Base-by-base conservation (phyloP, 768 basidiomycete species). In the Tylopilus rubrobrunneus region DNA sequence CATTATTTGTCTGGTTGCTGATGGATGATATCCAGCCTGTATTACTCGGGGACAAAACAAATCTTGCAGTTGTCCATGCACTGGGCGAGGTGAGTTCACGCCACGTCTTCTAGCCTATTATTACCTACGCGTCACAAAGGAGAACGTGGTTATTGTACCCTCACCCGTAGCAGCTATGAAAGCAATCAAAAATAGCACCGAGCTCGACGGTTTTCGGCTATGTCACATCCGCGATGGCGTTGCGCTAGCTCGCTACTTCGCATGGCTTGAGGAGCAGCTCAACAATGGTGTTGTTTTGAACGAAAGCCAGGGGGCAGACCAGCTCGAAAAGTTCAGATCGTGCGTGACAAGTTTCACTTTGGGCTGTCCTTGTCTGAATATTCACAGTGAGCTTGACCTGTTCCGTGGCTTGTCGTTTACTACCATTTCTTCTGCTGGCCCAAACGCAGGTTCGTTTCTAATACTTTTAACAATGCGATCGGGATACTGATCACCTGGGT, bases 211-310 rank as follows among this genome's bases (percentile, higher is more conserved):
- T 0, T 98, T 98, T 78, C 79, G 94, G 15, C 83, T 87, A 63
- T 81, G 79, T 49, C 92, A 99, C 65, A 83, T 96, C 31, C 81
- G 95, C 10, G 96, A 98, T 68, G 94, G 96, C 1, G 84, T 79
- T 1, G 95, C 95, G 1, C 76, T 98, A 45, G 84, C 81, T 8
- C 80, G 86, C 14, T 99, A 98, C 72, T 98, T 98, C 61, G 78
- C 92, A 0, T 99, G 96, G 97, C 76, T 99, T 1, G 93, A 98
- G 69, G 88, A 93, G 56, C 80, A 86, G 58, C 74, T 98, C 17
- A 68, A 78, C 4, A 72, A 77, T 7, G 89, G 84, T 0, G 75
- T 73, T 17, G 77, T 75, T 53, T 55, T 95, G 54, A 85, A 79
- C 40, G 96, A 99, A 68, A 85, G 84, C 57, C 79, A 92, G 55